Evolutionary conservation across 495 filamentous ascomycete genomes (phyloP), one percentile per base, ranked within the genome.

Genomic region (Pyrenopolyporus hunteri): DNA sequence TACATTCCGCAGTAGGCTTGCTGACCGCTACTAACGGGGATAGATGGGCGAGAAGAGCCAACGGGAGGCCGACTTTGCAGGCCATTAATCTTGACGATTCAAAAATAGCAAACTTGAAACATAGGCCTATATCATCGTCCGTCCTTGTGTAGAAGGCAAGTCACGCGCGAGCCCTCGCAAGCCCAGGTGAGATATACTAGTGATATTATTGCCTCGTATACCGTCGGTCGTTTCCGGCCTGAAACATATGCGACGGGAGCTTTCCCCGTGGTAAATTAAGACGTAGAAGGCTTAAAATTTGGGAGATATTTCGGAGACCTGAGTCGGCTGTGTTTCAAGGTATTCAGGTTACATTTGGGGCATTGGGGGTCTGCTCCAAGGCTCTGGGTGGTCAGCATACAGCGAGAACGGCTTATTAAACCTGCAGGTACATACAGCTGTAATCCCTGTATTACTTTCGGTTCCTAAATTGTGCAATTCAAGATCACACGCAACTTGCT

Each of bases 351-450:
- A 20, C 16, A 26, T 11, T 29, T 47, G 17, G 37, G 9, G 45
- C 39, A 56, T 57, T 51, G 29, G 50, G 59, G 59, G 51, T 20
- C 16, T 4, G 35, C 9, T 35, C 17, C 37, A 17, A 28, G 28
- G 36, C 26, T 3, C 44, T n/a, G n/a, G 50, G 56, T 60, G 51
- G 62, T 65, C 62, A 65, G 62, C 62, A 46, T 11, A 6, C 31
- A 39, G 5, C 5, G 14, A 25, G 6, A 5, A 32, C 29, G 16
- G 28, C 2, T 59, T 23, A 57, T 65, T 51, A 50, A 64, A 59
- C 39, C 31, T 59, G 60, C 54, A 64, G 54, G 44, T 53, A 65
- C 37, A 39, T 32, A 36, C 39, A 33, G 6, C 3, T 28, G 2
- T 42, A 17, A 54, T n/a, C 49, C 50, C 62, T 63, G 59, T 19